Conservation (phyloP, 2,329 filamentous ascomycete species). For the Nemania serpens region DNA sequence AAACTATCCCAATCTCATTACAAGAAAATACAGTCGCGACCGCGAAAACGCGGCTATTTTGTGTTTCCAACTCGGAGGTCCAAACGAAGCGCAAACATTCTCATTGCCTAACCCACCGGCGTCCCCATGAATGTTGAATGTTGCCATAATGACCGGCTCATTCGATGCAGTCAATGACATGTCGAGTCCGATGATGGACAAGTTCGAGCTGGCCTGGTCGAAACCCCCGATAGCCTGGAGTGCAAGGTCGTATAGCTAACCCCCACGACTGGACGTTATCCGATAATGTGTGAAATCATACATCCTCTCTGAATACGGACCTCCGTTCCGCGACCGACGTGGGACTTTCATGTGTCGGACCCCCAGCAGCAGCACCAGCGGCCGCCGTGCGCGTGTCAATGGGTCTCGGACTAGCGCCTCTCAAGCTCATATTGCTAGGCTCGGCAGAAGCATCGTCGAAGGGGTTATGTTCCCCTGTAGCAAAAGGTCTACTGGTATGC, state of each 20-base stretch:
- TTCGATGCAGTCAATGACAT: background rate
- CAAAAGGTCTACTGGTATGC: conserved; percentile 44
- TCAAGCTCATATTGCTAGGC: conserved; percentile 63
- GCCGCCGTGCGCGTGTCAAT: conserved; percentile 48
- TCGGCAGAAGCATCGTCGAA: conserved; percentile 71
- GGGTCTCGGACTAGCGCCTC: conserved; percentile 79
- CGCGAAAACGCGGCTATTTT: background rate
- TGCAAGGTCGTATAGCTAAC: background rate
- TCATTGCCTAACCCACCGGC: too few relatives aligned
- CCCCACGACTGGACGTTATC: background rate
- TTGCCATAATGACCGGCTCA: background rate
- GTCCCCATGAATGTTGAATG: background rate
- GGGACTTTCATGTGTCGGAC: conserved; percentile 34
- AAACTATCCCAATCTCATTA: conserved; percentile 3
- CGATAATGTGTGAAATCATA: conserved; percentile 21
- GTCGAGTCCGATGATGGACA: background rate
- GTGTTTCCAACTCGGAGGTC: background rate
- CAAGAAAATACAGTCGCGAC: background rate
- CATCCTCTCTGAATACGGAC: conserved; percentile 39
- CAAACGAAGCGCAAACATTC: background rate
- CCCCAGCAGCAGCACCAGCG: conserved; percentile 13
- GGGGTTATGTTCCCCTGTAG: conserved; percentile 58
- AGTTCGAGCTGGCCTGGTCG: background rate
- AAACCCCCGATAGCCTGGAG: background rate
- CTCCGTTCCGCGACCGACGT: conserved; percentile 36